phyloP scores from a whole-genome alignment of 148 eudicot species.

The Polygonum aviculare region DNA sequence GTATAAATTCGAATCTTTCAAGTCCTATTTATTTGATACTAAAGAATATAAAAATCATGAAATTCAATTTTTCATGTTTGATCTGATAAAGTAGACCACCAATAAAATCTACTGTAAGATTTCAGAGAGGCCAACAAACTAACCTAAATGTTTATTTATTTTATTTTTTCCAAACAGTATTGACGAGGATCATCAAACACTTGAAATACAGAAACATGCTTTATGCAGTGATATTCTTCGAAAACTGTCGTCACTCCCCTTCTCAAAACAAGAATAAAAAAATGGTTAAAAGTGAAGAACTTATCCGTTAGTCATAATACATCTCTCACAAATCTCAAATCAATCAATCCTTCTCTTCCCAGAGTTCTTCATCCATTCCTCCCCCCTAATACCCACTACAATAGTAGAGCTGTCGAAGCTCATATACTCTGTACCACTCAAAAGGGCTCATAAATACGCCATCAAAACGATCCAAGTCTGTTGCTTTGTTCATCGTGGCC shows the following conservation, averaged over 20 bases:
- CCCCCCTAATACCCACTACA: neutral
- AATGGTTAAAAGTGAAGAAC: neutral
- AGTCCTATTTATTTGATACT: no score
- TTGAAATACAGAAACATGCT: no score
- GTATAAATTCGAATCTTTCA: no score
- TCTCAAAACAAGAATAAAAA: neutral
- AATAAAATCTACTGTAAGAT: no score
- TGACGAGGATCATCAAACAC: no score
- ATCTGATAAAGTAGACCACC: no score
- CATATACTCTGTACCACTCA: neutral
- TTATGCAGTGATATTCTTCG: neutral
- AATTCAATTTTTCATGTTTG: no score
- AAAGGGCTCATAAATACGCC: neutral
- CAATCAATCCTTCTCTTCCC: constrained; percentile 3
- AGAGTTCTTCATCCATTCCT: no score
- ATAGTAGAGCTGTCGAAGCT: constrained; percentile 2
- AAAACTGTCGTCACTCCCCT: neutral
- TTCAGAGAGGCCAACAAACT: no score
- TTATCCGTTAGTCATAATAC: neutral
- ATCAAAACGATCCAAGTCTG: neutral
- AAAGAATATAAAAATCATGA: no score
- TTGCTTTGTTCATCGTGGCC: neutral
- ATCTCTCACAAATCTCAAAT: neutral
- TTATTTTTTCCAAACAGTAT: no score
- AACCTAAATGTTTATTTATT: no score